Conservation (phyloP, 306 rosid genomes). For the Quercus glauca region DNA sequence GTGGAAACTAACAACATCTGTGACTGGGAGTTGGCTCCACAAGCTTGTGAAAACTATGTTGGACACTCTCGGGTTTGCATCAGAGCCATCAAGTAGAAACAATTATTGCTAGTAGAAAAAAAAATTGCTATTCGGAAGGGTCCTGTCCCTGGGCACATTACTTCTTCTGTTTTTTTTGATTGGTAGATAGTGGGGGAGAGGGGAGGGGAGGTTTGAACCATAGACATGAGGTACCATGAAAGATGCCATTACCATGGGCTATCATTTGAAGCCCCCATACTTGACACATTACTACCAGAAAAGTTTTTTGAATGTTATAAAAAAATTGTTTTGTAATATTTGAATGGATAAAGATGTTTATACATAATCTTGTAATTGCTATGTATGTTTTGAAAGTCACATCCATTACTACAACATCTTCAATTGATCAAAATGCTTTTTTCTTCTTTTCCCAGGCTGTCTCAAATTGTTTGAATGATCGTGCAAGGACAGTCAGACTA, state of each 20-base stretch:
- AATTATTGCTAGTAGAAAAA: too few relatives aligned
- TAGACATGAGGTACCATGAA: too few relatives aligned
- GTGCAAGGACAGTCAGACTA: constrained; percentile 46
- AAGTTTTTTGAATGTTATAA: too few relatives aligned
- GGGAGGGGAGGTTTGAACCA: too few relatives aligned
- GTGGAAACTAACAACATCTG: neutral
- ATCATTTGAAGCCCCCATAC: too few relatives aligned
- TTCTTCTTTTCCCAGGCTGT: constrained; percentile 38
- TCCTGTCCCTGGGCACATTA: too few relatives aligned
- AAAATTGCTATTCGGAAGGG: too few relatives aligned
- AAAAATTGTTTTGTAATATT: neutral
- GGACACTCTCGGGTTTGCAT: neutral
- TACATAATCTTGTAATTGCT: neutral
- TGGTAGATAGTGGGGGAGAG: too few relatives aligned
- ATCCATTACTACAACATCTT: constrained; percentile 1
- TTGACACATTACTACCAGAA: too few relatives aligned
- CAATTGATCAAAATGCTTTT: constrained; percentile 4
- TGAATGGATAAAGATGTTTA: neutral
- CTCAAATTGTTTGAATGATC: constrained; percentile 68
- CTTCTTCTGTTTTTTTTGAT: too few relatives aligned
- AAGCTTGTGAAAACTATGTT: neutral
- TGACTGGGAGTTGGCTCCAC: neutral
- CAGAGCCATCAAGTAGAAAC: too few relatives aligned
- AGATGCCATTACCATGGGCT: too few relatives aligned
- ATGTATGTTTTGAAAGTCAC: neutral